Conservation (phyloP, 352 stramenopile species). For the Globisporangium paroecandrum region DNA sequence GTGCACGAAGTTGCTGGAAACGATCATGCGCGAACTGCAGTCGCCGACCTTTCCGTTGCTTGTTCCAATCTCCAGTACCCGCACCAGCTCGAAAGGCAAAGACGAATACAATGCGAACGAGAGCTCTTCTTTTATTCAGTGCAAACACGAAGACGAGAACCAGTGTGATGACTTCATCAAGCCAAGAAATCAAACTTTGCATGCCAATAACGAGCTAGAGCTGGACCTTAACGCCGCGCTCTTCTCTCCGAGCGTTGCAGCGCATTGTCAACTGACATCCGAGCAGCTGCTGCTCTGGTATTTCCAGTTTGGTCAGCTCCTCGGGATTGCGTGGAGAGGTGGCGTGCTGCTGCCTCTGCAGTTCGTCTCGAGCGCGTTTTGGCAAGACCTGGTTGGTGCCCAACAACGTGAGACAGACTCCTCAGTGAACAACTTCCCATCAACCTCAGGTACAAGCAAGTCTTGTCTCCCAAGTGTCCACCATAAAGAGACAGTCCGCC, state of each 20-base stretch:
- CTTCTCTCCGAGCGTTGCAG: conserved; percentile 23
- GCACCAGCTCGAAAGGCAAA: background rate
- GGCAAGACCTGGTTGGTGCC: conserved; percentile 26
- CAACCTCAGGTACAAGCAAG: background rate
- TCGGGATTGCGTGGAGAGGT: conserved; percentile 63
- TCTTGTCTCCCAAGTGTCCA: background rate
- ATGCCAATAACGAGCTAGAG: conserved; percentile 10
- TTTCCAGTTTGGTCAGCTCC: conserved; percentile 49
- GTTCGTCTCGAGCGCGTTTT: conserved; percentile 46
- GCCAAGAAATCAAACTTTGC: background rate
- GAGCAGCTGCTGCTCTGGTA: conserved; percentile 47
- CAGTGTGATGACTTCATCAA: background rate
- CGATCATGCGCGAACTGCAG: conserved; percentile 46
- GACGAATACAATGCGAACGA: too few species aligned
- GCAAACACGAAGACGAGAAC: background rate
- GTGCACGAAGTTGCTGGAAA: conserved; percentile 56
- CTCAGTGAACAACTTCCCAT: background rate
- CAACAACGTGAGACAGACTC: background rate
- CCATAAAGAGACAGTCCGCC: conserved; percentile 1
- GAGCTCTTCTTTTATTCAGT: too few species aligned
- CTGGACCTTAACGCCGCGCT: conserved; percentile 55
- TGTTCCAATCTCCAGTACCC: conserved; percentile 14
- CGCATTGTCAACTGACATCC: conserved; percentile 15
- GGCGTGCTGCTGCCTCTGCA: conserved; percentile 44
- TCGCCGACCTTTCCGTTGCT: conserved; percentile 61